Base-by-base conservation (phyloP, 164 flowering plant species). In the Annona squamosa region DNA sequence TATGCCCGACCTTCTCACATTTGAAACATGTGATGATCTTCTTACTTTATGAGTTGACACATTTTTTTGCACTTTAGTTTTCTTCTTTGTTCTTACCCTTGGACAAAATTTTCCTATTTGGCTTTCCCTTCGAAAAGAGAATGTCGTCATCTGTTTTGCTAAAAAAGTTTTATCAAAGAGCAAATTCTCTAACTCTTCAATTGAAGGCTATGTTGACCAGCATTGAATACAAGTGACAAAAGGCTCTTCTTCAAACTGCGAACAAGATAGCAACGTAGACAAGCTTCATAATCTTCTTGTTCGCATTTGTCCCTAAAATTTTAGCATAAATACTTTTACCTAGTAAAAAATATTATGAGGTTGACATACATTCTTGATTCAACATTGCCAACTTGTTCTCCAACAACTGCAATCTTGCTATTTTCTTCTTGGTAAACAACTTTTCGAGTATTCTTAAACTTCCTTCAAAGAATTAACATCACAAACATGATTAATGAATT, bases 401-500 rank as follows among this genome's bases (percentile, higher is more conserved):
- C 5, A 71, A 17, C 0, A 71, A 16, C 44, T 71, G 67, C 12
- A 71, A 5, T 9, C 48, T 59, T 43, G 16, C 52, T 3, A 37
- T 62, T 16, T 71, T 71, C 47, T 61, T 71, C 46, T 59, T 71
- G 9, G 66, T 10, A 6, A 59, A 59, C 12, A 71, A 18, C 66
- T 26, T 71, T 43, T 59, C 73, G 61, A 71, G 73, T 12, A 47
- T 71, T 71, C 73, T 66, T 66, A 71, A 0, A 71, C 41, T 41
- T 59, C 66, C 26, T 71, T 71, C 18, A 41, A 5, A 2, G 73
- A 62, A 13, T 1, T n/a, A 41, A 59, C 13, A 18, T 52, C 72
- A 5, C n/a, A 0, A 46, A 48, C 18, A 69, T 69, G 71, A 69
- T 69, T 59, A 1, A 69, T 48, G 12, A 46, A 48, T 4, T 70